phyloP scores from a whole-genome alignment of 2,329 filamentous ascomycete genomes.

The Simplicillium sp. region DNA sequence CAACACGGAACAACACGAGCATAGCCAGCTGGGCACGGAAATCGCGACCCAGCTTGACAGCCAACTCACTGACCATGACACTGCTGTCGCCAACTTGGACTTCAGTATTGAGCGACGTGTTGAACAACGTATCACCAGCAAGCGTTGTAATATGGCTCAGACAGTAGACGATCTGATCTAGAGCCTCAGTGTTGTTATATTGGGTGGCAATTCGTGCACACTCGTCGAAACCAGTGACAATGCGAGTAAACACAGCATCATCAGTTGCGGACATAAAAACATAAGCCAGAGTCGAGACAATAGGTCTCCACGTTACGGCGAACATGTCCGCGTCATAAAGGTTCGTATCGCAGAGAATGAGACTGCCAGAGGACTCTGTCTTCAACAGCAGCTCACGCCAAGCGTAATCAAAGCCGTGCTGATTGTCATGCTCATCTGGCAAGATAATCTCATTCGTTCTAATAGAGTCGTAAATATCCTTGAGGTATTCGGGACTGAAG shows the following conservation, averaged over 20 bases:
- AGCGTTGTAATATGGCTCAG: constrained; percentile 86
- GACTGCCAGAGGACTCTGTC: constrained; percentile 62
- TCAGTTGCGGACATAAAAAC: constrained; percentile 99
- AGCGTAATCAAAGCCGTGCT: constrained; percentile 92
- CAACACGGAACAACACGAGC: constrained; percentile 87
- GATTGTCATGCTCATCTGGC: constrained; percentile 94
- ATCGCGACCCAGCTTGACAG: constrained; percentile 89
- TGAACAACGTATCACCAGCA: constrained; percentile 64
- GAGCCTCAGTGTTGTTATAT: constrained; percentile 72
- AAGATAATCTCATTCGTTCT: constrained; percentile 90
- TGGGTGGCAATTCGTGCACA: constrained; percentile 86
- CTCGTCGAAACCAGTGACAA: constrained; percentile 92
- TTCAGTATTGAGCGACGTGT: constrained; percentile 86
- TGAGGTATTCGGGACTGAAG: constrained; percentile 74
- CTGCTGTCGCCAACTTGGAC: constrained; percentile 85
- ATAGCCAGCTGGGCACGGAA: constrained; percentile 90
- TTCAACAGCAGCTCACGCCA: constrained; percentile 93
- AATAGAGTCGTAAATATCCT: constrained; percentile 85
- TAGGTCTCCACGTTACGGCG: constrained; percentile 86
- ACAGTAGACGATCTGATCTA: constrained; percentile 89
- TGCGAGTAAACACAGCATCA: constrained; percentile 85
- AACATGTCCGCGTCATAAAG: constrained; percentile 98
- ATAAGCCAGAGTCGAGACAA: constrained; percentile 89
- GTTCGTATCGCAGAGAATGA: constrained; percentile 80
- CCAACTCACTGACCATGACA: constrained; percentile 97